A percentile compares a stretch with the other conserved stretches of the same genome.
These are phyloP conservation scores for Sphagnum contortum DNA, from an alignment of 225 moss, liverwort and hornwort genomes.

Conservation along the genomic window DNA sequence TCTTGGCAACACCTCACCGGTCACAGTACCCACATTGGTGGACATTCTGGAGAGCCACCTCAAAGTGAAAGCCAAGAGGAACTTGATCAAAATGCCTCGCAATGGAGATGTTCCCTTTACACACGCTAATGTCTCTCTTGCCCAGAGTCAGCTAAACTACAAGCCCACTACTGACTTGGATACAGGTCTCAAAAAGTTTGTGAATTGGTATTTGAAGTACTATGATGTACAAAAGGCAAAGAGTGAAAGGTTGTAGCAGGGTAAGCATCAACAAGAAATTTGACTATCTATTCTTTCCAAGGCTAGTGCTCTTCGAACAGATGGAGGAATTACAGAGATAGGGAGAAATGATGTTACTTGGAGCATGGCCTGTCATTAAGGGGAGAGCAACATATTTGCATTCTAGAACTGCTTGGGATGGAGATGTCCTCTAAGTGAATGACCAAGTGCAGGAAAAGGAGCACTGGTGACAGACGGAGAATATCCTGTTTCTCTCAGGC, in stretches of 20 bases:
- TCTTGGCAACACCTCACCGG: constrained; percentile 56
- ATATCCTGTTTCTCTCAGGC: constrained; percentile 9
- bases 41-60: constrained; percentile 49
- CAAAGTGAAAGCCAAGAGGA: constrained; percentile 46
- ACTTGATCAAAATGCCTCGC: constrained; percentile 55
- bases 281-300: constrained; percentile 17
- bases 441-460: constrained; percentile 1
- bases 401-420: constrained; percentile 7
- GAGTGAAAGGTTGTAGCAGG: constrained; percentile 24
- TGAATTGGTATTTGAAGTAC: constrained; percentile 54
- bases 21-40: constrained; percentile 45
- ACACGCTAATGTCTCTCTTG: constrained; percentile 49
- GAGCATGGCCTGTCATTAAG: constrained; percentile 9
- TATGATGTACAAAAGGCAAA: constrained; percentile 29
- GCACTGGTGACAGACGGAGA: constrained; percentile 12
- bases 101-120: constrained; percentile 60
- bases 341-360: constrained; percentile 14
- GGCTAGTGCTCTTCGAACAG: constrained; percentile 17
- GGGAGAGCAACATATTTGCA: constrained; percentile 8
- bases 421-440: constrained; percentile 7
- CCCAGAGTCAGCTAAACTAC: constrained; percentile 36
- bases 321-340: constrained; percentile 8
- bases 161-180: constrained; percentile 53
- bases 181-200: constrained; percentile 45
- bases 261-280: constrained; percentile 9